Evolutionary conservation across 176 grass and related monocot species (phyloP), one percentile per base, ranked within the genome.

Genomic region (Alloteropsis semialata): DNA sequence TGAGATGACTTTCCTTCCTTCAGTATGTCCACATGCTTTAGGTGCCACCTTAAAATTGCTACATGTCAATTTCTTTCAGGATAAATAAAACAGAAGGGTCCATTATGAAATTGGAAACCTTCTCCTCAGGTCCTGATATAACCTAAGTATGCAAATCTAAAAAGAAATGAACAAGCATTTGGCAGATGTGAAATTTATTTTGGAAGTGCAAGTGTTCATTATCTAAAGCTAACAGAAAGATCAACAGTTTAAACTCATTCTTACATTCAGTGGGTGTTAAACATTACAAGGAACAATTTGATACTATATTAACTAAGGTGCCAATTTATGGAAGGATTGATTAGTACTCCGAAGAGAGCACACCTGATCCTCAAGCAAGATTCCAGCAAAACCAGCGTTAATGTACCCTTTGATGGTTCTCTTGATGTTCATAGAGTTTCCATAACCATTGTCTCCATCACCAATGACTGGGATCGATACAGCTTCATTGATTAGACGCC

Each of bases 281-380:
- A 19, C 43, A 67, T 75, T 25, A 3, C 49, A 84, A 42, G 75
- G 17, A 3, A 11, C 44, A 65, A 55, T 17, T 11, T 9, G 29
- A 51, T 81, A 68, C 66, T 50, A 56, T 55, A 2, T 12, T 10
- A 25, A 12, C 22, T 25, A 12, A 78, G 25, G 10, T 56, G 49
- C 1, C 15, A 54, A 55, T 72, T 10, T 61, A 59, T 21, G 42
- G 41, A 80, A 56, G 61, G 24, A 71, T 32, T 10, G 74, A 61
- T 86, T 25, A 22, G 15, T 69, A 65, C 25, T 71, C 6, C 53
- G 27, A 8, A 78, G 9, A 22, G 30, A 45, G 37, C 36, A 13
- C 8, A 99, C 96, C 87, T 99, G 93, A 92, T 99, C 96, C 83
- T 99, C 96, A 43, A 99, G 91, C 87, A 99, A 93, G 76, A 99